phyloP scores from a whole-genome alignment of 1,284 basidiomycete species.

The Amylostereum areolatum region DNA sequence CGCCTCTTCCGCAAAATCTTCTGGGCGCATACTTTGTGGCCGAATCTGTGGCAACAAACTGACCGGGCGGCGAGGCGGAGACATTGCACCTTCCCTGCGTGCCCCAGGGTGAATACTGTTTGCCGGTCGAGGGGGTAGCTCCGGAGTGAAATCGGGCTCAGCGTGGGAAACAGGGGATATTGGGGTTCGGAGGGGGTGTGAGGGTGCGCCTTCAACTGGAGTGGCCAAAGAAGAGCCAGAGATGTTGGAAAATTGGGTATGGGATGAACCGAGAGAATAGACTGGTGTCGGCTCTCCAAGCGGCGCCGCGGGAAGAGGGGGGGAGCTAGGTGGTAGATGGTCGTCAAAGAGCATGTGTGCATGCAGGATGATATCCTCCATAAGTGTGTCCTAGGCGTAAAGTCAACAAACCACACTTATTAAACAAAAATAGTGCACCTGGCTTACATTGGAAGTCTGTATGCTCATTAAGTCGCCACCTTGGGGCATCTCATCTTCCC shows the following conservation, averaged over 20 bases:
- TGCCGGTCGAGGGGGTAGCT: slow-evolving; percentile 59
- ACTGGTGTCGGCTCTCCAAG: slow-evolving; percentile 47
- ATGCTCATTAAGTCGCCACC: slow-evolving; percentile 69
- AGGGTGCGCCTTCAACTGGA: background rate
- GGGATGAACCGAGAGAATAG: slow-evolving; percentile 61
- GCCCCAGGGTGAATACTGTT: slow-evolving; percentile 74
- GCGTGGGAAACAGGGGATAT: background rate
- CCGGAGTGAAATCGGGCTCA: slow-evolving; percentile 57
- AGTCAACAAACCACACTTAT: slow-evolving; percentile 1
- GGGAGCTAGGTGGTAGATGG: slow-evolving; percentile 32
- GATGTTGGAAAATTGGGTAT: slow-evolving; percentile 53
- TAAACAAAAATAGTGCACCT: slow-evolving; percentile 2
- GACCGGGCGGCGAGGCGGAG: background rate
- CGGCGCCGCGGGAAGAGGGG: slow-evolving; percentile 64
- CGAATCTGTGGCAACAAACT: too few relatives aligned
- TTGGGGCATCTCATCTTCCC: slow-evolving; percentile 81
- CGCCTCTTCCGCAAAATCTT: background rate
- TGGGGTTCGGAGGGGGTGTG: background rate
- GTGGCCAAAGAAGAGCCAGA: slow-evolving; percentile 11
- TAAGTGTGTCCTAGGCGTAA: slow-evolving; percentile 65
- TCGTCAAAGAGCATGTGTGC: slow-evolving; percentile 61
- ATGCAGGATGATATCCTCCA: slow-evolving; percentile 83
- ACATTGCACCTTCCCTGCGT: slow-evolving; percentile 21
- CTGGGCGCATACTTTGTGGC: background rate
- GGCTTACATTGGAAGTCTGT: slow-evolving; percentile 61